Percentiles rank a stretch among this genome's conserved stretches.
phyloP scores from a whole-genome alignment of 495 filamentous ascomycete genomes.

The Pyronema domesticum region DNA sequence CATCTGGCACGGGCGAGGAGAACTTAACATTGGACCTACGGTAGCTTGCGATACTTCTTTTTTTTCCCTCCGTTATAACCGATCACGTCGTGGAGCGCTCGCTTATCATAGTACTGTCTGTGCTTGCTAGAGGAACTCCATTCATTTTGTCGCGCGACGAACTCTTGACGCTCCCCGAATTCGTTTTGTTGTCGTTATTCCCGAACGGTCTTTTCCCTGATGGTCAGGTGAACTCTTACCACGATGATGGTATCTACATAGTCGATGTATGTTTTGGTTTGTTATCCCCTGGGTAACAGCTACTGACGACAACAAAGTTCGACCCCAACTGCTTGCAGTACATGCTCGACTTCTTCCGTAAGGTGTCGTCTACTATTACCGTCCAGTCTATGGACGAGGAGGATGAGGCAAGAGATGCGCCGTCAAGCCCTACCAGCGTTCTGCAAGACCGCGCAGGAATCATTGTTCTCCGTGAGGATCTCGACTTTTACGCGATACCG shows the following conservation, averaged over 20 bases:
- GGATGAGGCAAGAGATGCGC: slow-evolving; percentile 32
- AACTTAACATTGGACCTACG: slow-evolving; percentile 86
- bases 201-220: slow-evolving; percentile 95
- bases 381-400: slow-evolving; percentile 35
- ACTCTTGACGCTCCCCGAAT: slow-evolving; percentile 85
- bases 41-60: slow-evolving; percentile 33
- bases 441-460: slow-evolving; percentile 83
- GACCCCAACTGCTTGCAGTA: slow-evolving; percentile 91
- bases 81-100: neutral
- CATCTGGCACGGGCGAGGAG: slow-evolving; percentile 53
- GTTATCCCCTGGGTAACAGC: neutral
- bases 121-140: slow-evolving; percentile 54
- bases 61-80: neutral
- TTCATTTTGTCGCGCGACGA: slow-evolving; percentile 91
- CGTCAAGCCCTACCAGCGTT: slow-evolving; percentile 15
- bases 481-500: slow-evolving; percentile 97
- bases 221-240: slow-evolving; percentile 83
- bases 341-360: slow-evolving; percentile 98
- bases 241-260: slow-evolving; percentile 76
- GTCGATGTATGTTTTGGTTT: slow-evolving; percentile 63
- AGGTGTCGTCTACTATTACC: slow-evolving; percentile 78
- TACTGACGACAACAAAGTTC: slow-evolving; percentile 42
- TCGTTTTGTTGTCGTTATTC: slow-evolving; percentile 95
- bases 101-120: slow-evolving; percentile 9
- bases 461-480: slow-evolving; percentile 87